These are phyloP conservation scores for Aegilops umbellulata DNA, from an alignment of 176 grass and related monocot genomes.

Conservation along the genomic window DNA sequence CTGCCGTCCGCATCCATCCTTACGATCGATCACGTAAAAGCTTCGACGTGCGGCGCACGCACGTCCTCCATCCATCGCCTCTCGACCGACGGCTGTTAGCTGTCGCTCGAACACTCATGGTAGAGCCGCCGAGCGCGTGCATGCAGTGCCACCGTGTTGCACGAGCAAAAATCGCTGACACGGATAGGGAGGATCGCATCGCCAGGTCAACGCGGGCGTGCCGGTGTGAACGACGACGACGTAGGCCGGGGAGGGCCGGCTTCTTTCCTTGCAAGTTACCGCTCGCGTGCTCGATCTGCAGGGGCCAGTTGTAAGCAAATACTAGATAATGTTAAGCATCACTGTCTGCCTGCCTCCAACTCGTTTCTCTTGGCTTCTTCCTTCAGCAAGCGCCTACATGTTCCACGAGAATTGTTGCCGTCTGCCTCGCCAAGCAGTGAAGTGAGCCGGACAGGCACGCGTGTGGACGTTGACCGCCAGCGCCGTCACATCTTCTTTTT, in stretches of 20 bases:
- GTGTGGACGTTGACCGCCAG: background rate
- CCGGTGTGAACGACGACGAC: background rate
- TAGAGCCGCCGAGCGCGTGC: no score
- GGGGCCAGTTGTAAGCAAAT: background rate
- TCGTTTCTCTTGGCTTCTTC: background rate
- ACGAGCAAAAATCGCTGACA: background rate
- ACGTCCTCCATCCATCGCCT: no score
- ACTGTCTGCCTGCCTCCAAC: background rate
- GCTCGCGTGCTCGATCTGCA: background rate
- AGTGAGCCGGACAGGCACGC: background rate
- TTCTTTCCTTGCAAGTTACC: conserved; percentile 29
- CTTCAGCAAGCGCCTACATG: background rate
- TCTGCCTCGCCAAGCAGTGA: background rate
- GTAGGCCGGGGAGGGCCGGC: background rate
- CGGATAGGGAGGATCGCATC: background rate
- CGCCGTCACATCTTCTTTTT: background rate
- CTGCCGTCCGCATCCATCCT: background rate
- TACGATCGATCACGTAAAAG: no score
- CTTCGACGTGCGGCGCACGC: background rate
- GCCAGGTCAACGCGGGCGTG: background rate
- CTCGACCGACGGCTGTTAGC: no score
- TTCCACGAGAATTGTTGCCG: background rate
- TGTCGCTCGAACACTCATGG: no score
- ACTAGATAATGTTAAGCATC: background rate
- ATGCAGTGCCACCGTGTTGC: background rate